These are phyloP conservation scores for Papiliotrema terrestris DNA, from an alignment of 1,284 basidiomycete species.

Conservation along the genomic window DNA sequence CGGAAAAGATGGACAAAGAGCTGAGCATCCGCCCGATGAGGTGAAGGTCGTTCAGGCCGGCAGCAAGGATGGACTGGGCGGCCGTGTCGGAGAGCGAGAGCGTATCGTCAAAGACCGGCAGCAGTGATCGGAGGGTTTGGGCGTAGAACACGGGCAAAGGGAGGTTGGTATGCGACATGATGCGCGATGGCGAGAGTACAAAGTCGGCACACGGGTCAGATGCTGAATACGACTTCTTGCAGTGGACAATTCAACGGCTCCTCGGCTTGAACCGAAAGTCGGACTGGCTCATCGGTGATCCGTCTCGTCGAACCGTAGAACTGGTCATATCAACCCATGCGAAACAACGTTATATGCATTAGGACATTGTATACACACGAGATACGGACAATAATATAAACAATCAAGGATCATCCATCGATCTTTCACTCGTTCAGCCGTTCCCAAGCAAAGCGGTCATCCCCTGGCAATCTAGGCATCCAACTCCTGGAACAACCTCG, in stretches of 20 bases:
- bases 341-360: background rate
- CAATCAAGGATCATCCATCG: background rate
- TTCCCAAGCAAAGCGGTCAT: background rate
- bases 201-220: background rate
- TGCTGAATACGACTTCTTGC: too few relatives aligned
- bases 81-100: slow-evolving; percentile 29
- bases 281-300: too few relatives aligned
- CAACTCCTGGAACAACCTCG: slow-evolving; percentile 58
- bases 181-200: background rate
- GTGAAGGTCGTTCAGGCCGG: slow-evolving; percentile 37
- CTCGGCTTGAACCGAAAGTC: too few relatives aligned
- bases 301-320: too few relatives aligned
- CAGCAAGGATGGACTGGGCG: slow-evolving; percentile 26
- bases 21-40: slow-evolving; percentile 45
- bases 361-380: background rate
- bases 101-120: slow-evolving; percentile 41
- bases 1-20: slow-evolving; percentile 70
- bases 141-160: slow-evolving; percentile 44
- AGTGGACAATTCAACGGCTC: too few relatives aligned
- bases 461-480: slow-evolving; percentile 12
- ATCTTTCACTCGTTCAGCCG: background rate
- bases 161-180: slow-evolving; percentile 21
- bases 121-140: slow-evolving; percentile 32
- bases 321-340: too few relatives aligned
- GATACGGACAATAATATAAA: background rate